A percentile compares a stretch with the other conserved stretches of the same genome.
Conservation (phyloP, 2,329 filamentous ascomycete species). For the Aureobasidium sp. region DNA sequence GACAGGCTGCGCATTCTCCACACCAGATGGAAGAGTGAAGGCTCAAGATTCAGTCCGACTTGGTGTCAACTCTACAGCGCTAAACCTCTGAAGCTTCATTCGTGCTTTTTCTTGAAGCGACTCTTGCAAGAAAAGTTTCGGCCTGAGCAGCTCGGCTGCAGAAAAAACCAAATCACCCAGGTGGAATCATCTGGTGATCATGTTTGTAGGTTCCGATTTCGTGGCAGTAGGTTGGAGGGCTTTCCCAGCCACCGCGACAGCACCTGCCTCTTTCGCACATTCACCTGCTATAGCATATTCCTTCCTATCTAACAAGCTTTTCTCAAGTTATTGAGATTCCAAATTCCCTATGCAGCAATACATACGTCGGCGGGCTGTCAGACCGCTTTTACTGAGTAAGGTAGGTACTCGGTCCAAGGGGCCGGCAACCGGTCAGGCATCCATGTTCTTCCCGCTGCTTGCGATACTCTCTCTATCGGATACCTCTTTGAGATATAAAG, state of each 20-base stretch:
- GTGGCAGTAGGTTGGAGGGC: background rate
- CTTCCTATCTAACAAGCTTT: constrained; percentile 4
- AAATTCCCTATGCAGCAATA: background rate
- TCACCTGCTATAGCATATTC: background rate
- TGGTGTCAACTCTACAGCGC: background rate
- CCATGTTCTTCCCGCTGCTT: background rate
- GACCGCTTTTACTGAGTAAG: background rate
- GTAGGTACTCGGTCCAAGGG: background rate
- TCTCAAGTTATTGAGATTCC: background rate
- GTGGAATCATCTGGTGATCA: background rate
- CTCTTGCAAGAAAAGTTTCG: background rate
- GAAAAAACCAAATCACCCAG: background rate
- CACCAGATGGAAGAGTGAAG: background rate
- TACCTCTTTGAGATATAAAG: background rate
- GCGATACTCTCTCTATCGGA: background rate
- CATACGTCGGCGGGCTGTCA: background rate
- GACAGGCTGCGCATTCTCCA: constrained; percentile 1
- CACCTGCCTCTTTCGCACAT: constrained; percentile 1
- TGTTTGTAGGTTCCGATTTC: background rate
- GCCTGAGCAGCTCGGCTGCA: background rate
- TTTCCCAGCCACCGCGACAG: background rate
- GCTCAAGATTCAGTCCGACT: background rate
- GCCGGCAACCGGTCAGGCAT: background rate
- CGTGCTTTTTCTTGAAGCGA: background rate
- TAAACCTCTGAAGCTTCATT: background rate